Percentiles rank a stretch among this genome's conserved stretches.
These are phyloP conservation scores for Miscanthus sacchariflorus DNA, from an alignment of 202 grass and related monocot genomes.

Conservation along the genomic window DNA sequence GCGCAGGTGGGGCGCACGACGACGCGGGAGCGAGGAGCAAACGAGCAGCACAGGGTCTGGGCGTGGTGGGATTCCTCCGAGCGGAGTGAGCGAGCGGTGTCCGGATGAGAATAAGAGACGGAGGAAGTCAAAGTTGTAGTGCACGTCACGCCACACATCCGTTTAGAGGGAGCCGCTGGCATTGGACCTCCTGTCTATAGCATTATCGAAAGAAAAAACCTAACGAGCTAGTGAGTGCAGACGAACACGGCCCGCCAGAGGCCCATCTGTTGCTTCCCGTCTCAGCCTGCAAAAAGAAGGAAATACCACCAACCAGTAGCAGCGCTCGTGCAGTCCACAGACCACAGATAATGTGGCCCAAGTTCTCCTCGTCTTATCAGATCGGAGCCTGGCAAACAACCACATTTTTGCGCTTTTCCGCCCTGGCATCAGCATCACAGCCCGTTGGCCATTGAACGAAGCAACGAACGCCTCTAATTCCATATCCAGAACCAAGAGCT, in stretches of 20 bases:
- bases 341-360: neutral
- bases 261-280: neutral
- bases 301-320: neutral
- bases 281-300: neutral
- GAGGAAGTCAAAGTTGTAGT: too few species aligned
- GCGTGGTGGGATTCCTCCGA: too few species aligned
- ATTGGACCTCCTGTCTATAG: too few species aligned
- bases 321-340: neutral
- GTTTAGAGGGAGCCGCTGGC: too few species aligned
- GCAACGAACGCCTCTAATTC: constrained; percentile 38
- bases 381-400: neutral
- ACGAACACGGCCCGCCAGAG: neutral
- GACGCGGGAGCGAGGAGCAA: too few species aligned
- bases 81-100: too few species aligned
- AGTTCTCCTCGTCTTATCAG: neutral
- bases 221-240: too few species aligned
- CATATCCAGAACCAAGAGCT: constrained; percentile 44
- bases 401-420: neutral
- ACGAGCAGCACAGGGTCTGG: too few species aligned
- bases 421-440: neutral
- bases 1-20: too few species aligned
- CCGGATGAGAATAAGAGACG: too few species aligned
- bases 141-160: too few species aligned
- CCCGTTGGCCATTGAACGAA: neutral
- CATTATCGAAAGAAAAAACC: too few species aligned